Base-by-base conservation (phyloP, 306 rosid genomes). In the Glycine latifolia region DNA sequence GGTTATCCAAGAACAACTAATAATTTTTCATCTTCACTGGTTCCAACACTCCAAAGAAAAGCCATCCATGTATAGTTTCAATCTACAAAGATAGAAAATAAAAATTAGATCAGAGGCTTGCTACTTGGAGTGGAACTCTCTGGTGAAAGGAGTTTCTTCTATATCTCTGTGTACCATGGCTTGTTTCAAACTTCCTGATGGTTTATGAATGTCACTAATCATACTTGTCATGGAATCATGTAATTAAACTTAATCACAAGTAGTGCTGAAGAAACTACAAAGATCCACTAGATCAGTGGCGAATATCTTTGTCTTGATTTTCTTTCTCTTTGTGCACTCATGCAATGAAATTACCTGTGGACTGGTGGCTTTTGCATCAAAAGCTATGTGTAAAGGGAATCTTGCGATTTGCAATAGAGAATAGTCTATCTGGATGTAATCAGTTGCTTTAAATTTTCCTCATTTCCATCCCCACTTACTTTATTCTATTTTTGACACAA, bases 261-360 rank as follows among this genome's bases (percentile, higher is more conserved):
- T 62, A 67, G 13, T 41, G 43, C 4, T 39, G 43, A 39, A 39
- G 43, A 39, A 67, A 67, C 71, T 65, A 66, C 12, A 41, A 66
- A 33, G 49, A 66, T 66, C 33, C 48, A 37, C 10, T 20, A 9
- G 6, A 12, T 39, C 33, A 41, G 5, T 7, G 0, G 46, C 16
- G 14, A 14, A 33, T 14, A 71, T 71, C 26, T 52, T 71, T 52
- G 33, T 71, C 76, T 71, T 71, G 3, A 52, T 71, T 52, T 71
- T 35, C 61, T 67, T 70, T 70, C 12, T 49, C 13, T 12, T 11
- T 20, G 20, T 20, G 20, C 20, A 20, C 20, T 20, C 20, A 20
- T 20, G 20, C 20, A 20, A 20, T 20, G 20, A 20, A 20, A 20
- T 20, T 20, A 20, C 20, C 20, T 7, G 12, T 65, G 10, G 47